Evolutionary conservation across 495 filamentous ascomycete genomes (phyloP), one percentile per base, ranked within the genome.

Genomic region (Tirmania nivea): DNA sequence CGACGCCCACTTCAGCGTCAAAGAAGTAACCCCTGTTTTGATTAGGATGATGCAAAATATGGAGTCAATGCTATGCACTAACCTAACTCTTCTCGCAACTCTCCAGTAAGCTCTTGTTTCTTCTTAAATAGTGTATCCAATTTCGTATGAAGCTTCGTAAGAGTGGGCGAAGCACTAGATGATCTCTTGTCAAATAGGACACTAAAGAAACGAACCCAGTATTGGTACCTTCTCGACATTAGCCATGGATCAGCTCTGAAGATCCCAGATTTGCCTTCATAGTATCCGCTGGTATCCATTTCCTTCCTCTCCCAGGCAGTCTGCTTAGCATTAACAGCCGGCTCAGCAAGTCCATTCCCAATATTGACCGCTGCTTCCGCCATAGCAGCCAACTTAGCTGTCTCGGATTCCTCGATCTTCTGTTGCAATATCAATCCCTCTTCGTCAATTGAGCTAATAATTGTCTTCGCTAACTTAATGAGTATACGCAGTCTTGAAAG

Each of bases 371-470:
- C 74, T 59, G 45, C 50, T 25, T 81, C 74, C 17, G 84, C 85
- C 14, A 86, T 66, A 11, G 71, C 75, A 2, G 81, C 75, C 58
- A 82, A 76, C 55, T 80, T 73, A 14, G 75, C 78, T 2, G 77
- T 78, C 36, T 84, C 78, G 54, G 69, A 74, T 56, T 88, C 80
- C 60, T 88, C 79, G 9, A 82, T 71, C 20, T 76, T 74, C 56
- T 94, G 87, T 54, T 82, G 78, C 60, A 84, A 76, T 34, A 80
- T 72, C 16, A 99, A 68, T 0, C 85, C 86, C 62, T 95, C 92
- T 68, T 96, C 92, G 61, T 99, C 92, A 59, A 99, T 93, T 5
- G 88, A 78, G 1, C 73, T 70, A 10, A 74, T 56, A 48, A 99
- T 94, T 35, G 71, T 72, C 35, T 75, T 61, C 2, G 89, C 84